Percentiles rank a stretch among this genome's conserved stretches.
phyloP scores from a whole-genome alignment of 306 rosid species.

The Cercis canadensis region DNA sequence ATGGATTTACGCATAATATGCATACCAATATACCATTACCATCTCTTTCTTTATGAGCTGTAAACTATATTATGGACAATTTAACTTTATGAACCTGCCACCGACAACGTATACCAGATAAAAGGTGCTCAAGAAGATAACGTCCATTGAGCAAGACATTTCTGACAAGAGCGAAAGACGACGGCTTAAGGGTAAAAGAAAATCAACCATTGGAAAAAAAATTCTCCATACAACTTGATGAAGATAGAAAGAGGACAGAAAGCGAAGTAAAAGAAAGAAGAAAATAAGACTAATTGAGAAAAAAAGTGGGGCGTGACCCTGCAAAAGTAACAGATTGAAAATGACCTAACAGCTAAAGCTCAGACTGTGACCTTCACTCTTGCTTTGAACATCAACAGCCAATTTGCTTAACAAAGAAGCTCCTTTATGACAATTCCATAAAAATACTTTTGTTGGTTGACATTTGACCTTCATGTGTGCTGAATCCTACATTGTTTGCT shows the following conservation, averaged over 20 bases:
- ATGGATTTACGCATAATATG: too few relatives aligned
- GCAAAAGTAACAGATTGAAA: slow-evolving; percentile 43
- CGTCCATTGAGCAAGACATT: background rate
- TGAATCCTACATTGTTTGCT: too few relatives aligned
- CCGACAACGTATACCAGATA: too few relatives aligned
- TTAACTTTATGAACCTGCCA: too few relatives aligned
- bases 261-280: background rate
- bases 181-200: background rate
- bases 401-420: too few relatives aligned
- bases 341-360: slow-evolving; percentile 40
- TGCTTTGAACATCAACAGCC: slow-evolving; percentile 46
- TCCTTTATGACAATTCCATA: too few relatives aligned
- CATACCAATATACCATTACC: too few relatives aligned
- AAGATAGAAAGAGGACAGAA: slow-evolving; percentile 1
- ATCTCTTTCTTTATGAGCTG: too few relatives aligned
- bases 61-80: too few relatives aligned
- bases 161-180: background rate
- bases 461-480: too few relatives aligned
- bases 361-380: slow-evolving; percentile 33
- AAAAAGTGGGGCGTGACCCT: slow-evolving; percentile 57
- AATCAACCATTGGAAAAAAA: background rate
- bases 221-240: background rate
- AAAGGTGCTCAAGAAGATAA: background rate
- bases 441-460: too few relatives aligned
- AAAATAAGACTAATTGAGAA: slow-evolving; percentile 30